phyloP scores from a whole-genome alignment of 768 basidiomycete species.

The Cyclocybe cylindracea region DNA sequence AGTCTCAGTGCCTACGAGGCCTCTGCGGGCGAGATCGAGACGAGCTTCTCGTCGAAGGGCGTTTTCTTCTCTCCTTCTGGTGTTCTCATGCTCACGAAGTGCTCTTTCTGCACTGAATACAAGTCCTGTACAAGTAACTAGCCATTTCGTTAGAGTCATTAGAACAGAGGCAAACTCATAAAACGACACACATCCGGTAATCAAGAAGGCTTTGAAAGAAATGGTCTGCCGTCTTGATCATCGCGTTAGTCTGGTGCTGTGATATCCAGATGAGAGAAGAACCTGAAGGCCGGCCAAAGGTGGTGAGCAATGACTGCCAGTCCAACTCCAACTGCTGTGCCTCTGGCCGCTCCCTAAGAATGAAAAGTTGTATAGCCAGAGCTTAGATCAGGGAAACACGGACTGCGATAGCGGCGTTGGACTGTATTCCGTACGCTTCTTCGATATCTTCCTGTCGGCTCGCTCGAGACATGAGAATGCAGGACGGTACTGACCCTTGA shows the following conservation, averaged over 20 bases:
- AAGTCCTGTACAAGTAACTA: constrained; percentile 67
- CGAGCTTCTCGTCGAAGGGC: constrained; percentile 71
- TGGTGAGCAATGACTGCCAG: constrained; percentile 63
- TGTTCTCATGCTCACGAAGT: constrained; percentile 67
- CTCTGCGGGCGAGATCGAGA: constrained; percentile 71
- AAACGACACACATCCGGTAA: constrained; percentile 63
- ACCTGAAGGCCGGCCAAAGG: constrained; percentile 77
- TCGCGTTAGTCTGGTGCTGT: background rate
- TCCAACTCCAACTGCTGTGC: constrained; percentile 58
- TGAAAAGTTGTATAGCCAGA: constrained; percentile 8
- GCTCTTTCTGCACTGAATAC: constrained; percentile 78
- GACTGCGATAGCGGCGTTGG: constrained; percentile 58
- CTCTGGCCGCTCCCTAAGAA: constrained; percentile 53
- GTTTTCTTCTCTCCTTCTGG: constrained; percentile 67
- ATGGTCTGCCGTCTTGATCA: constrained; percentile 69
- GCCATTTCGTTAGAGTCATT: background rate
- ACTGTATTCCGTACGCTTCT: constrained; percentile 58
- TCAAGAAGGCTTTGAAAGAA: constrained; percentile 78
- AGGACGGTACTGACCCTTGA: background rate
- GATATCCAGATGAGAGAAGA: constrained; percentile 11
- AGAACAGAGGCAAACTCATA: background rate
- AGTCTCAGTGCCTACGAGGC: constrained; percentile 79
- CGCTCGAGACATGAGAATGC: constrained; percentile 30
- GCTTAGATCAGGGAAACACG: constrained; percentile 22
- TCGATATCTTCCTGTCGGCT: constrained; percentile 56